Evolutionary conservation across 768 basidiomycete genomes (phyloP).

Genomic region (Lactarius sanguifluus): DNA sequence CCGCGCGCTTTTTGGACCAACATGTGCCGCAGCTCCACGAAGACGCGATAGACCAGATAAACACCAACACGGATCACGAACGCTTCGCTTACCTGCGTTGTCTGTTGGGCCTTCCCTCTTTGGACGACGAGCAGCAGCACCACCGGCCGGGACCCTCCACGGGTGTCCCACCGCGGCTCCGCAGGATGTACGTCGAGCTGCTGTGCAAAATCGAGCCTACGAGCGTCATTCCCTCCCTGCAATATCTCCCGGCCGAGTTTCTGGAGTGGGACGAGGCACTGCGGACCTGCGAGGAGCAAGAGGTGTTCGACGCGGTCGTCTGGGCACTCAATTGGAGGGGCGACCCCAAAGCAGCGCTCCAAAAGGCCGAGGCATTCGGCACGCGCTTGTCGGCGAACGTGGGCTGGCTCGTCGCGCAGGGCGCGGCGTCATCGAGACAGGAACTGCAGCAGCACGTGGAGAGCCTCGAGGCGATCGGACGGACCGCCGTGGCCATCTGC

Average conservation of each 20-base stretch:
- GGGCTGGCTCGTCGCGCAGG: conserved; percentile 38
- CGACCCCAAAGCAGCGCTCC: conserved; percentile 61
- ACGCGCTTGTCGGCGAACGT: conserved; percentile 49
- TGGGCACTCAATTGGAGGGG: conserved; percentile 75
- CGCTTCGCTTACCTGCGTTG: conserved; percentile 77
- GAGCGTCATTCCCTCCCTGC: conserved; percentile 60
- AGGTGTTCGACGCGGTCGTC: conserved; percentile 72
- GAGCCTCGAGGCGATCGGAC: conserved; percentile 57
- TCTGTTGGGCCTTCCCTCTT: conserved; percentile 56
- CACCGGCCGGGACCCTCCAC: conserved; percentile 39
- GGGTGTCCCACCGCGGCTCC: conserved; percentile 50
- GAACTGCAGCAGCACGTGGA: conserved; percentile 39
- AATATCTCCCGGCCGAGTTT: conserved; percentile 49
- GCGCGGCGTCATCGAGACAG: conserved; percentile 28
- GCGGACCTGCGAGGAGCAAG: conserved; percentile 62
- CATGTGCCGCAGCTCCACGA: conserved; percentile 67
- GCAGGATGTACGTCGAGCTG: conserved; percentile 65
- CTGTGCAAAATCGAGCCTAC: conserved; percentile 71
- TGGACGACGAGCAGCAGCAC: conserved; percentile 46
- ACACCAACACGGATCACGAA: conserved; percentile 45
- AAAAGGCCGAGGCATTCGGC: conserved; percentile 61
- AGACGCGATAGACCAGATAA: conserved; percentile 54
- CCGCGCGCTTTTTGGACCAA: conserved; percentile 71
- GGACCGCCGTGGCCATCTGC: conserved; percentile 67
- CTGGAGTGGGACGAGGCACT: conserved; percentile 59